Conservation (phyloP, 768 basidiomycete genomes). For the Podaxis mareebaensis region DNA sequence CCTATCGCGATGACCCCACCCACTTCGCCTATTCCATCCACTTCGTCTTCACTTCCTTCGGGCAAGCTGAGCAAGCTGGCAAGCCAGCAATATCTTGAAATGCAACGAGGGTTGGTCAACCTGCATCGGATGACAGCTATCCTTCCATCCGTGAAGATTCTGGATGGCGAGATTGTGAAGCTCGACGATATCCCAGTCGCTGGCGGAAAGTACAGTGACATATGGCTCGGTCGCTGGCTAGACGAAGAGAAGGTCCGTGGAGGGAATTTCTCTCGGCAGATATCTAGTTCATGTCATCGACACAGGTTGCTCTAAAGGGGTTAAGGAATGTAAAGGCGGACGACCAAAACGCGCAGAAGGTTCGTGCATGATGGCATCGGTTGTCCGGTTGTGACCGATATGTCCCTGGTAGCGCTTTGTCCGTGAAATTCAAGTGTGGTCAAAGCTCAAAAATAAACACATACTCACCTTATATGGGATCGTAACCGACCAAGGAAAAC, state of each 20-base stretch:
- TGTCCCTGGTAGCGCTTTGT: constrained; percentile 46
- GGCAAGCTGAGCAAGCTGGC: constrained; percentile 15
- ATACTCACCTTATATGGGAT: constrained; percentile 59
- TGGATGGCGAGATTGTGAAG: constrained; percentile 53
- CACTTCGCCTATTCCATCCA: constrained; percentile 15
- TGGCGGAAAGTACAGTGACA: constrained; percentile 55
- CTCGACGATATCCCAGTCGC: constrained; percentile 40
- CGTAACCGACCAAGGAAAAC: constrained; percentile 50
- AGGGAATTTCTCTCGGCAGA: neutral
- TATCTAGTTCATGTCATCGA: neutral
- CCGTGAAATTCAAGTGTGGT: constrained; percentile 58
- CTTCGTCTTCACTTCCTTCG: too few relatives aligned
- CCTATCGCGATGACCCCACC: constrained; percentile 7
- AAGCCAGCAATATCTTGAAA: constrained; percentile 38
- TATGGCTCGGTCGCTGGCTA: constrained; percentile 57
- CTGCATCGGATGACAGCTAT: constrained; percentile 36
- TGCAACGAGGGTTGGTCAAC: constrained; percentile 45
- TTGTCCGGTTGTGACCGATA: neutral
- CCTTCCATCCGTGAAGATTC: constrained; percentile 50
- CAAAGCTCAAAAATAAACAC: constrained; percentile 49
- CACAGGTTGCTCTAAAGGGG: constrained; percentile 59
- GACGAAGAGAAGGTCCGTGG: constrained; percentile 46
- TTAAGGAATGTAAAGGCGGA: constrained; percentile 46
- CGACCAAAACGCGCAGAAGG: constrained; percentile 43
- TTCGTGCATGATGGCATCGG: constrained; percentile 19